A percentile compares a stretch with the other conserved stretches of the same genome.
Evolutionary conservation across 345 rosid species (phyloP).

Genomic region (Turritis glabra): DNA sequence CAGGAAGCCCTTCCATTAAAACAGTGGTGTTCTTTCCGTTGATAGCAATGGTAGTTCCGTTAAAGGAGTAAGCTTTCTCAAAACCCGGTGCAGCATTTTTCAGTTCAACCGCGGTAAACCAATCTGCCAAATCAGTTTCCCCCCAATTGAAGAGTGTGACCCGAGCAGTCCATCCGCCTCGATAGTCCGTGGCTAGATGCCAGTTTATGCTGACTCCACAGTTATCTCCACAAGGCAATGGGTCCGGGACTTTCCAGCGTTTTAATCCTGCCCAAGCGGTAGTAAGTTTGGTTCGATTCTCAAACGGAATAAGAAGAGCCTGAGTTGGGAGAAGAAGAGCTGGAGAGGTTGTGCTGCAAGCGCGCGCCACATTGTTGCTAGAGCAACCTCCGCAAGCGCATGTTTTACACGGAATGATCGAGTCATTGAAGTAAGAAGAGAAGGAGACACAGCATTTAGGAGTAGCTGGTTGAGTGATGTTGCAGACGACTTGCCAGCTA

Average conservation of each 20-base stretch:
- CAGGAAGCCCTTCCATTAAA: constrained; percentile 77
- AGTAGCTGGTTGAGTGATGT: constrained; percentile 65
- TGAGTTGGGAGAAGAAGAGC: constrained; percentile 78
- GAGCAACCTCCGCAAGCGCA: constrained; percentile 86
- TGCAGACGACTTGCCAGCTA: constrained; percentile 97
- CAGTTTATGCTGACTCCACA: constrained; percentile 95
- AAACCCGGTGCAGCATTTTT: constrained; percentile 72
- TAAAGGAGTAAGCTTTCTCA: constrained; percentile 77
- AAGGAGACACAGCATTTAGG: constrained; percentile 91
- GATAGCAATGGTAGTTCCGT: constrained; percentile 51
- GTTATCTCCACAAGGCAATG: constrained; percentile 85
- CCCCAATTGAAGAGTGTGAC: constrained; percentile 95
- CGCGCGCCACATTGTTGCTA: constrained; percentile 46
- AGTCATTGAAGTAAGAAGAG: constrained; percentile 89
- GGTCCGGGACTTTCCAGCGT: constrained; percentile 59
- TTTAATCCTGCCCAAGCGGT: constrained; percentile 71
- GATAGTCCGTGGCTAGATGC: constrained; percentile 77
- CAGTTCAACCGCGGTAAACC: constrained; percentile 82
- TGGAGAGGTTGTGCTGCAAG: constrained; percentile 72
- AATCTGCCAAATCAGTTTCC: constrained; percentile 66
- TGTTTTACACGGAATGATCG: constrained; percentile 78
- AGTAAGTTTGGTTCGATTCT: constrained; percentile 66
- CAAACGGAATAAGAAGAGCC: constrained; percentile 86
- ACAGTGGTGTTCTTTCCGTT: constrained; percentile 58
- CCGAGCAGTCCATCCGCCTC: constrained; percentile 83